A percentile compares a stretch with the other conserved stretches of the same genome.
Evolutionary conservation across 2,329 filamentous ascomycete species (phyloP).

Genomic region (Balansia obtecta): DNA sequence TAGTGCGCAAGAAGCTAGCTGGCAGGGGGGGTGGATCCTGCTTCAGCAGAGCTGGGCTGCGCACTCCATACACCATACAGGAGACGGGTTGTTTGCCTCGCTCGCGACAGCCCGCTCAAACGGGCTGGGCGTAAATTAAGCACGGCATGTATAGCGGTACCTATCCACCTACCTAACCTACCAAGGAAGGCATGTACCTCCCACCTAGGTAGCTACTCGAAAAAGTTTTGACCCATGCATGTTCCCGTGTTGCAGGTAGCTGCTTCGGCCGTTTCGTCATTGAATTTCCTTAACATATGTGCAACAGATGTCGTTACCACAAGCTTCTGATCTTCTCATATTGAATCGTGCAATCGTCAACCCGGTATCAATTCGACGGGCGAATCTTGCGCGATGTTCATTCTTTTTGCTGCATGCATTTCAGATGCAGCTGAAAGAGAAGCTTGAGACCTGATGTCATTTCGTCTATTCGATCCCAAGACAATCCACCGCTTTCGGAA

Average conservation of each 20-base stretch:
- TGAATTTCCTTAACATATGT: not conserved
- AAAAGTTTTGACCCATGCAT: too few species aligned
- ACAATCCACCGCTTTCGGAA: not conserved
- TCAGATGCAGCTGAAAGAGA: not conserved
- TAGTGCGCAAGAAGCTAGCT: not conserved
- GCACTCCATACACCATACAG: too few species aligned
- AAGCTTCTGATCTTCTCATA: not conserved
- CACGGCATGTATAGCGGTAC: too few species aligned
- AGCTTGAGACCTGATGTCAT: not conserved
- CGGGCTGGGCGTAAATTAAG: not conserved
- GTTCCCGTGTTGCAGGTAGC: too few species aligned
- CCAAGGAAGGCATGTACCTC: too few species aligned
- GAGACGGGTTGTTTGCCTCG: conserved; percentile 2
- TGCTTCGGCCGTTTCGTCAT: not conserved
- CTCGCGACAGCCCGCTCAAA: conserved; percentile 3
- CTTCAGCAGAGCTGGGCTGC: not conserved
- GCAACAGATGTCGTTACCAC: conserved; percentile 2
- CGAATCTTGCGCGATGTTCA: not conserved
- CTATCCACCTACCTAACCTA: too few species aligned
- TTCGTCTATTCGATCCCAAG: not conserved
- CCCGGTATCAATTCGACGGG: not conserved
- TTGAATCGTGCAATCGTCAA: not conserved
- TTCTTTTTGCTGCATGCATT: not conserved
- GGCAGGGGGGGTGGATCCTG: not conserved
- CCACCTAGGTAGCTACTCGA: too few species aligned